Percentiles rank a stretch among this genome's conserved stretches.
These are phyloP conservation scores for Eleusine indica DNA, from an alignment of 176 grass and related monocot genomes.

Conservation along the genomic window DNA sequence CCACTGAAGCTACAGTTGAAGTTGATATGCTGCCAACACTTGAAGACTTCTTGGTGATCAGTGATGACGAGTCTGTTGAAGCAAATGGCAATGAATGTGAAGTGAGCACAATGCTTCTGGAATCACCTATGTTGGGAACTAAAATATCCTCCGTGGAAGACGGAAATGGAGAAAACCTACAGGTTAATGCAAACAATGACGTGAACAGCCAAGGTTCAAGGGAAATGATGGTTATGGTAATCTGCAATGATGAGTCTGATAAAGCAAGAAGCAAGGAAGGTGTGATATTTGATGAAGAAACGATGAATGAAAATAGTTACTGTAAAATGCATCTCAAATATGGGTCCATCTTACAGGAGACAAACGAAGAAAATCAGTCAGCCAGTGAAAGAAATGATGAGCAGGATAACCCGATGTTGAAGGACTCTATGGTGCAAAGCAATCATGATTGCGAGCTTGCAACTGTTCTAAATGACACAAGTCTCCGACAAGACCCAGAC, in stretches of 20 bases:
- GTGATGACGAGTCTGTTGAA: conserved; percentile 17
- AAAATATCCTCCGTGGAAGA: no score
- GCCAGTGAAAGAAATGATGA: neutral
- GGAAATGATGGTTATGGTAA: no score
- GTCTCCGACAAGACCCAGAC: neutral
- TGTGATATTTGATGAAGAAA: conserved; percentile 3
- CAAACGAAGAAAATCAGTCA: neutral
- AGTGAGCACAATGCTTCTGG: neutral
- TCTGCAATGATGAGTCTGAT: no score
- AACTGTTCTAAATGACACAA: neutral
- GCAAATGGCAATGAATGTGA: neutral
- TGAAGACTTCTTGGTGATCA: conserved; percentile 27
- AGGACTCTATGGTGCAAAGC: neutral
- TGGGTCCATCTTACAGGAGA: neutral
- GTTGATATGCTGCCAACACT: conserved; percentile 22
- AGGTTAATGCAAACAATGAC: no score
- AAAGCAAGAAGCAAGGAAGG: no score
- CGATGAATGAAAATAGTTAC: neutral
- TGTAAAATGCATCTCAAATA: conserved; percentile 20
- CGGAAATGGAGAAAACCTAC: no score
- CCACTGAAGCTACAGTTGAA: neutral
- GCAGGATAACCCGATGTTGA: neutral
- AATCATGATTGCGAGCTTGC: conserved; percentile 13
- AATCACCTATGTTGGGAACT: neutral
- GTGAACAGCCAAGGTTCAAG: no score